Evolutionary conservation across 768 basidiomycete species (phyloP).

Genomic region (Phaeotremella skinneri): DNA sequence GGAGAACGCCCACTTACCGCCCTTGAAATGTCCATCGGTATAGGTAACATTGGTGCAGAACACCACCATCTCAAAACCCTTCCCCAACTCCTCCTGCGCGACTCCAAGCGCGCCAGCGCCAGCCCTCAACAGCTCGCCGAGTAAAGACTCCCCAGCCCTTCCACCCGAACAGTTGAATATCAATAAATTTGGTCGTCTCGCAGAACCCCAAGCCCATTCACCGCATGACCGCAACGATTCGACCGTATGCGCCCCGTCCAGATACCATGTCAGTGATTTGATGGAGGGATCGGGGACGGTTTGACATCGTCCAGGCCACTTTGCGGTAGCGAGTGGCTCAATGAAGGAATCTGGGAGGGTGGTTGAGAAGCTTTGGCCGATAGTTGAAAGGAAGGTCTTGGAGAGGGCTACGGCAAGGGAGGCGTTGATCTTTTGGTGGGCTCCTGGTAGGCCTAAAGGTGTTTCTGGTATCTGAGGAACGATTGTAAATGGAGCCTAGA

Average conservation of each 20-base stretch:
- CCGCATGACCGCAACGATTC: conserved; percentile 86
- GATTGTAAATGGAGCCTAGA: conserved; percentile 57
- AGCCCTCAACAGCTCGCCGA: conserved; percentile 61
- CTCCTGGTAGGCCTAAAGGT: conserved; percentile 73
- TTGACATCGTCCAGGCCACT: conserved; percentile 96
- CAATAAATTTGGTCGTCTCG: conserved; percentile 56
- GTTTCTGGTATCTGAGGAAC: conserved; percentile 58
- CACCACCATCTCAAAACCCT: conserved; percentile 72
- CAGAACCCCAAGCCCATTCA: conserved; percentile 77
- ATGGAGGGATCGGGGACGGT: conserved; percentile 62
- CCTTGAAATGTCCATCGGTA: conserved; percentile 80
- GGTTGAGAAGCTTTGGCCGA: conserved; percentile 33
- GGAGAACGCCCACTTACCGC: conserved; percentile 60
- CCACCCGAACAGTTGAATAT: conserved; percentile 96
- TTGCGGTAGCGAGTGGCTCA: conserved; percentile 64
- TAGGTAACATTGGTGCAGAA: conserved; percentile 98
- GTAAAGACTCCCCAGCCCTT: conserved; percentile 72
- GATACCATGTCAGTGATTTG: conserved; percentile 66
- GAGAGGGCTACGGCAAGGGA: conserved; percentile 75
- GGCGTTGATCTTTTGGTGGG: conserved; percentile 85
- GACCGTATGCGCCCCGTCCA: conserved; percentile 92
- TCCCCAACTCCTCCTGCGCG: conserved; percentile 28
- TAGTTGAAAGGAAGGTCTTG: conserved; percentile 60
- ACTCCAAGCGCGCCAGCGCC: conserved; percentile 47
- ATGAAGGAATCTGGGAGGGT: conserved; percentile 60